Evolutionary conservation across 225 moss, liverwort and hornwort species (phyloP).

Genomic region (Climacium dendroides): DNA sequence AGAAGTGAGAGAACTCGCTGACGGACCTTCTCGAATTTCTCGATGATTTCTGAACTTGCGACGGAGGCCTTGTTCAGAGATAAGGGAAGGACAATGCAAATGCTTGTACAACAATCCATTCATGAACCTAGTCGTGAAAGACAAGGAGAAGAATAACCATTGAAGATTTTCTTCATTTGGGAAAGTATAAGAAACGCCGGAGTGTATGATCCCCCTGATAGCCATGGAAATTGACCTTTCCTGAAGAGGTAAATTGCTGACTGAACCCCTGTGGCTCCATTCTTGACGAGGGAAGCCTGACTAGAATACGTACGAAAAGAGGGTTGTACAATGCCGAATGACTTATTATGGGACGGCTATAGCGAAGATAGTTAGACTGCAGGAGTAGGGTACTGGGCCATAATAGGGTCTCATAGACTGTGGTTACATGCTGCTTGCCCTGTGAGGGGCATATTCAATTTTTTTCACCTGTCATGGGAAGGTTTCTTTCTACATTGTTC

Average conservation of each 20-base stretch:
- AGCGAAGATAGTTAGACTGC: constrained; percentile 4
- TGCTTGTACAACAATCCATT: constrained; percentile 23
- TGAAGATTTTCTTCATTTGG: neutral
- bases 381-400: constrained; percentile 1
- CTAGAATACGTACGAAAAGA: constrained; percentile 1
- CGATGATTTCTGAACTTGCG: neutral
- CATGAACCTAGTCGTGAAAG: constrained; percentile 12
- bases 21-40: neutral
- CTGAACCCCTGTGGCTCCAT: neutral
- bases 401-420: constrained; percentile 15
- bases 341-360: constrained; percentile 3
- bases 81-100: neutral
- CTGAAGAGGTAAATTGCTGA: neutral
- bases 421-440: constrained; percentile 1
- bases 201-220: neutral
- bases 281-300: neutral
- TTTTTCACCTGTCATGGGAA: neutral
- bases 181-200: neutral
- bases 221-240: neutral
- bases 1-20: neutral
- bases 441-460: neutral
- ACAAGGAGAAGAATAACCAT: neutral
- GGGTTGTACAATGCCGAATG: constrained; percentile 28
- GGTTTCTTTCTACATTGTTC: neutral
- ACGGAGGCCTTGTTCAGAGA: constrained; percentile 2